Evolutionary conservation across 2,329 filamentous ascomycete genomes (phyloP), one percentile per base, ranked within the genome.

Genomic region (Paradendryphiella salina): DNA sequence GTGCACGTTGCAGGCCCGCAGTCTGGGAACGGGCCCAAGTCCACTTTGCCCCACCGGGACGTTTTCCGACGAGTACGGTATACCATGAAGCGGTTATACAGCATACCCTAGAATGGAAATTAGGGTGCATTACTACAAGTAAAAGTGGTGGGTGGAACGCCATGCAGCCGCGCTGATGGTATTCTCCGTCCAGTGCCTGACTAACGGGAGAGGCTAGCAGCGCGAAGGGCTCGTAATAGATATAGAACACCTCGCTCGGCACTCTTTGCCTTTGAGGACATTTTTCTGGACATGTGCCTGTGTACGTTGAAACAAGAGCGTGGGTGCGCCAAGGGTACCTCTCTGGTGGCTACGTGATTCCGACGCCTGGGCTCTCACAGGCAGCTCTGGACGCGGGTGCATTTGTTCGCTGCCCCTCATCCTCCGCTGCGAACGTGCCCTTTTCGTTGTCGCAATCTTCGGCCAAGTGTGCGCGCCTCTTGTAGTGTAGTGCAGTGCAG

Each of bases 331-430:
- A n/a, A n/a, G n/a, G n/a, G n/a, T n/a, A n/a, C n/a, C n/a, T n/a
- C n/a, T n/a, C n/a, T n/a, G n/a, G n/a, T n/a, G n/a, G 34, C 18
- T 35, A n/a, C 31, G 42, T 33, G 18, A 26, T 20, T 3, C 21
- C 36, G 36, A 41, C 29, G 17, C 28, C 32, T 29, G 36, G 34
- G 37, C 34, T 2, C 23, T 26, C 23, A n/a, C 44, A 40, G 35
- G 28, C 52, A 52, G 52, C 48, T 45, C 37, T 29, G 43, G 41
- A 41, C 41, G 41, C 34, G 11, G 37, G 39, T 36, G 43, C 43
- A 41, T 34, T 35, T 35, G 42, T 35, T 34, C 17, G 26, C 23
- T 20, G 41, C 36, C 48, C 42, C 48, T 48, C 46, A 33, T 34
- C 50, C 41, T 23, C 41, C 31, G 14, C 23, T 21, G 28, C 14